Conservation (phyloP, 2,329 filamentous ascomycete genomes). For the Penicillium sp. region DNA sequence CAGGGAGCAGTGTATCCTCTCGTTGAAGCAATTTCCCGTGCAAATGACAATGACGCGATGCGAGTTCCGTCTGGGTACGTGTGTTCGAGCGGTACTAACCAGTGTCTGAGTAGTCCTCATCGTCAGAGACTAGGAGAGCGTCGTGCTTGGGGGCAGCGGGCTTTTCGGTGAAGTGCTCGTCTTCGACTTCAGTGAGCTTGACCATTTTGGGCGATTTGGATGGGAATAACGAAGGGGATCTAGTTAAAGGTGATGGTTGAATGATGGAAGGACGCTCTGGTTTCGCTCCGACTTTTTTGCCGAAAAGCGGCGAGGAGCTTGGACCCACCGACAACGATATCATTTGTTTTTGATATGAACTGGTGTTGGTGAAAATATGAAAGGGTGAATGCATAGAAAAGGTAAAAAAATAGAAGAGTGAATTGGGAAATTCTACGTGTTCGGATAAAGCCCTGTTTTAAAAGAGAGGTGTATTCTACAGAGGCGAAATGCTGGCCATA, state of each 20-base stretch:
- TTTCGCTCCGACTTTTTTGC: slow-evolving; percentile 41
- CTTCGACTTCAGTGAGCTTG: slow-evolving; percentile 92
- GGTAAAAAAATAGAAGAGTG: neutral
- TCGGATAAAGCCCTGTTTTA: neutral
- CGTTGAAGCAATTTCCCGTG: neutral
- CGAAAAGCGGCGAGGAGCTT: slow-evolving; percentile 37
- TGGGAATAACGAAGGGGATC: slow-evolving; percentile 3
- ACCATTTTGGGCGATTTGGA: slow-evolving; percentile 63
- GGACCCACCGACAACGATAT: slow-evolving; percentile 17
- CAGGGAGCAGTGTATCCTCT: neutral
- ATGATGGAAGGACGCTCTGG: slow-evolving; percentile 28
- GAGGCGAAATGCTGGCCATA: slow-evolving; percentile 4
- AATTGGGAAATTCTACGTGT: neutral
- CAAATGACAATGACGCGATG: slow-evolving; percentile 2
- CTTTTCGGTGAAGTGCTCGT: slow-evolving; percentile 83
- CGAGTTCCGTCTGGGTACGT: neutral
- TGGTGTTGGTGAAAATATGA: neutral
- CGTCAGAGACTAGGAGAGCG: slow-evolving; percentile 47
- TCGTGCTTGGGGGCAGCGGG: slow-evolving; percentile 61
- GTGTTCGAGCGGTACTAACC: slow-evolving; percentile 55
- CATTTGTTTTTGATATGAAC: neutral
- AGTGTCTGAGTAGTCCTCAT: slow-evolving; percentile 85
- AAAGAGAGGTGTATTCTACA: slow-evolving; percentile 14
- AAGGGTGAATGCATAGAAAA: neutral
- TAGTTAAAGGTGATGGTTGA: slow-evolving; percentile 12